These are phyloP conservation scores for Sporothrix humicola DNA, from an alignment of 2,329 filamentous ascomycete species.

Conservation along the genomic window DNA sequence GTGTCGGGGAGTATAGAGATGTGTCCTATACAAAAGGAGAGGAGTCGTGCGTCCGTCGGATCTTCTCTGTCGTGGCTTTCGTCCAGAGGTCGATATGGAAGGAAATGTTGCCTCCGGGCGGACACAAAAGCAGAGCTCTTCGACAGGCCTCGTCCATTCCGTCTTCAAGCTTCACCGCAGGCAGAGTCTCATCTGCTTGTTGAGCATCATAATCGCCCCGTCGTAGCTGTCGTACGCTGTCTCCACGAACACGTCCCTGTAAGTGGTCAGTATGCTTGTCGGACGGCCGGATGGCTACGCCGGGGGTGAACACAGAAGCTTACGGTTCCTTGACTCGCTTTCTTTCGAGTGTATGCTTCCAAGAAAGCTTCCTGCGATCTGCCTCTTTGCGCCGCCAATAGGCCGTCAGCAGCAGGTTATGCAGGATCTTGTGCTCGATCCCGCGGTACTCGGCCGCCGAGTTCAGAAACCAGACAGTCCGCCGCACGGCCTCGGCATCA, in stretches of 20 bases:
- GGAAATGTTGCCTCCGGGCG: too few species aligned
- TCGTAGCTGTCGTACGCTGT: conserved; percentile 67
- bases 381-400: conserved; percentile 47
- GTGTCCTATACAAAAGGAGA: too few species aligned
- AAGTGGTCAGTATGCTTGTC: not conserved
- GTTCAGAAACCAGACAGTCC: conserved; percentile 73
- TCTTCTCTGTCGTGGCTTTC: too few species aligned
- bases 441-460: conserved; percentile 68
- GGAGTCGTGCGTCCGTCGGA: too few species aligned
- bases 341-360: conserved; percentile 38
- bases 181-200: conserved; percentile 73
- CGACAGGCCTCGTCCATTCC: too few species aligned
- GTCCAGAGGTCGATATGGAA: too few species aligned
- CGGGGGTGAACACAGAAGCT: not conserved
- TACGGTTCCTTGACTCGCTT: conserved; percentile 27
- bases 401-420: conserved; percentile 65
- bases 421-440: conserved; percentile 73
- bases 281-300: not conserved
- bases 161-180: conserved; percentile 51
- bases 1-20: not conserved
- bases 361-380: conserved; percentile 37
- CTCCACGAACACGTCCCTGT: conserved; percentile 36
- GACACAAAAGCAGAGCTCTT: too few species aligned
- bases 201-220: conserved; percentile 73
- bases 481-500: conserved; percentile 59